phyloP scores from a whole-genome alignment of 352 stramenopile species.

The Phytophthora cajani region DNA sequence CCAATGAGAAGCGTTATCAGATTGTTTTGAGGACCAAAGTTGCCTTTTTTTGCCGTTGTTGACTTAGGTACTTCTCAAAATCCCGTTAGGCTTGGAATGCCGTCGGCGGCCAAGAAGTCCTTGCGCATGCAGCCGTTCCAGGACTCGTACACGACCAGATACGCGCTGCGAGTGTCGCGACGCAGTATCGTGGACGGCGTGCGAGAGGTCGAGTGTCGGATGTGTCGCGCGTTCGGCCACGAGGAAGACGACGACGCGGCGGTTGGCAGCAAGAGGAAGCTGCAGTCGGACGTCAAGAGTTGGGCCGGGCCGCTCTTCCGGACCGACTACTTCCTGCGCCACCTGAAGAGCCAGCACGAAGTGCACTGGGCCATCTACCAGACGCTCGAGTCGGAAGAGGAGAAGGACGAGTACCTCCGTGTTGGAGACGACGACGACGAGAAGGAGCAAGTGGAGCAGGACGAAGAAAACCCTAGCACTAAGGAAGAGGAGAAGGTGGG shows the following conservation, averaged over 20 bases:
- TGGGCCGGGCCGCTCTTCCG: not conserved
- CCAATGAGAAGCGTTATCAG: constrained; percentile 3
- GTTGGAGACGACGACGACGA: not conserved
- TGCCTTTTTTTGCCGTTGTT: not conserved
- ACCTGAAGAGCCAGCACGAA: not conserved
- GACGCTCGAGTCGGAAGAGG: not conserved
- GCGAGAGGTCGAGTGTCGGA: not conserved
- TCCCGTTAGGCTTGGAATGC: not conserved
- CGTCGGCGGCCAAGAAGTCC: not conserved
- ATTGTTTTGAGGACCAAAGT: not conserved
- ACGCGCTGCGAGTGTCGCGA: not conserved
- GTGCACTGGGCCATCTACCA: not conserved
- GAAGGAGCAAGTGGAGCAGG: not conserved
- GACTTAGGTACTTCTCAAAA: too few species aligned
- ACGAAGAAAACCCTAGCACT: not conserved
- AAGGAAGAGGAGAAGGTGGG: not conserved
- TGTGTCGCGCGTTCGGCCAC: not conserved
- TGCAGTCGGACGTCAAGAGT: not conserved
- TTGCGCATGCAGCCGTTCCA: not conserved
- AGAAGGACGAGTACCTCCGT: not conserved
- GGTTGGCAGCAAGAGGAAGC: not conserved
- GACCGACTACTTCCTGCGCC: not conserved
- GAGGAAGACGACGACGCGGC: not conserved
- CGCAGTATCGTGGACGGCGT: not conserved
- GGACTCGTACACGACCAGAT: not conserved